Base-by-base conservation (phyloP, 2,329 filamentous ascomycete species). In the Trichophyton simii region DNA sequence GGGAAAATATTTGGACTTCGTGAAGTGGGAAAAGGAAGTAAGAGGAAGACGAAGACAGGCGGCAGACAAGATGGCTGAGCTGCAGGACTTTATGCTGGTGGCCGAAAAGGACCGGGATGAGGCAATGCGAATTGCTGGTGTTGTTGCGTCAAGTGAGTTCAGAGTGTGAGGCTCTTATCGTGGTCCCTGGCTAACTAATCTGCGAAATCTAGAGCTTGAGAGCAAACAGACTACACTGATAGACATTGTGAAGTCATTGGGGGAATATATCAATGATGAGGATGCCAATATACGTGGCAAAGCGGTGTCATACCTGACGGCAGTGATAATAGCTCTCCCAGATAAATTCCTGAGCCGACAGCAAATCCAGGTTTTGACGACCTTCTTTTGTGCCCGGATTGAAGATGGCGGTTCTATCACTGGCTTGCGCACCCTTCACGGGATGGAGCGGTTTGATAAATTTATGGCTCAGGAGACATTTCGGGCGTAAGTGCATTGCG, bases 241-340 rank as follows among this genome's bases (percentile, higher is more conserved):
- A 61, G 79, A 81, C 60, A 73, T 87, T 58, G 81, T 87, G 60
- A 82, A 85, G 68, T 83, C 82, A 52, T 75, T 87, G 36, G 82
- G 83, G 20, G 83, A 86, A 70, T 87, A 86, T 66, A 80, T 87
- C 68, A 87, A 86, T 66, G 82, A 85, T 70, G 83, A 86, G 67
- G 83, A 87, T 73, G 76, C 77, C 22, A 77, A 78, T 13, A 76
- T 82, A 50, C 78, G 85, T 44, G 79, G 80, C n/a, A 85, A 85
- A 72, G 80, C 82, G 69, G 73, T 77, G 63, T 74, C 73, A 22
- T 79, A 73, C 66, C 68, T 79, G 36, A 75, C 72, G 11, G 71
- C 71, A 20, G 72, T 78, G 50, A 75, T 79, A 62, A 74, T 71
- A 60, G 75, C 77, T 34, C 72, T 84, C 3, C 76, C 80, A 25